Conservation (phyloP, 805 yeast genomes). For the Suhomyces xylopsoci region DNA sequence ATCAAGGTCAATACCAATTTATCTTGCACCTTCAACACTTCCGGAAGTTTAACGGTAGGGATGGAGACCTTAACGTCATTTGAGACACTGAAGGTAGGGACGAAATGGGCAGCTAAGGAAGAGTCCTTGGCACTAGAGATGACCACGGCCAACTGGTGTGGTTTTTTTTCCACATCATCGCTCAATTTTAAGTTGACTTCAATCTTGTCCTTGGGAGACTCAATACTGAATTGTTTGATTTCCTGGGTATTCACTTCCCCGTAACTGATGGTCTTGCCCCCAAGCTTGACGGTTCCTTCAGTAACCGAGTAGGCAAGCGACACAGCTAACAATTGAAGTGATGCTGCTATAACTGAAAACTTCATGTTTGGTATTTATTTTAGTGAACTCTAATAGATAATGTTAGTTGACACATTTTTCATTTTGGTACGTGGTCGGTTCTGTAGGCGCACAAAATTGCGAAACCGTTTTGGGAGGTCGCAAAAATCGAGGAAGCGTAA, state of each 20-base stretch:
- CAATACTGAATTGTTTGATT: conserved; percentile 27
- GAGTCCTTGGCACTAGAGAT: conserved; percentile 24
- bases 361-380: conserved; percentile 17
- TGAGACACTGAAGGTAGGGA: conserved; percentile 25
- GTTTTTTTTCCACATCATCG: conserved; percentile 18
- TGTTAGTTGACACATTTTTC: conserved; percentile 1
- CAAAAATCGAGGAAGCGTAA: background rate
- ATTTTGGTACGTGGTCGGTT: conserved; percentile 5
- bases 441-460: background rate
- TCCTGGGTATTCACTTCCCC: conserved; percentile 32
- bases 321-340: conserved; percentile 19
- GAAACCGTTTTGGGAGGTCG: background rate
- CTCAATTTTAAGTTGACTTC: conserved; percentile 25
- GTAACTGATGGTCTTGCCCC: conserved; percentile 19
- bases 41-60: conserved; percentile 30
- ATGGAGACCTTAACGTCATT: conserved; percentile 22
- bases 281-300: conserved; percentile 28
- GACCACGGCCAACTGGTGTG: conserved; percentile 35
- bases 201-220: conserved; percentile 30
- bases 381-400: background rate
- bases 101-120: conserved; percentile 31
- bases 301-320: conserved; percentile 27
- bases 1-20: conserved; percentile 29
- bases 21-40: conserved; percentile 32
- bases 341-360: conserved; percentile 13